A percentile compares a stretch with the other conserved stretches of the same genome.
Conservation (phyloP, 1,139 yeast genomes). For the Yamadazyma dushanensis region DNA sequence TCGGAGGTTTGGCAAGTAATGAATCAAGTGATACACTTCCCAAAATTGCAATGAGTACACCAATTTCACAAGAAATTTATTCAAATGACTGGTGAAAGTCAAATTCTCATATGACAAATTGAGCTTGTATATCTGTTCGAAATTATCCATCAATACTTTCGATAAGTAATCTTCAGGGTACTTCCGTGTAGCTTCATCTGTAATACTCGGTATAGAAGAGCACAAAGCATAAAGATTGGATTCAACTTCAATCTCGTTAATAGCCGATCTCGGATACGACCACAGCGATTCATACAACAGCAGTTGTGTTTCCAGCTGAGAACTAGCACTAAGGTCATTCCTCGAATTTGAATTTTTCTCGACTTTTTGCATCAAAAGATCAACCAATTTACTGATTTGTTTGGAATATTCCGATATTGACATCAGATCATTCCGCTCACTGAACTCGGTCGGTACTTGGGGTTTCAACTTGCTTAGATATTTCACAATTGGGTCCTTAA, state of each 20-base stretch:
- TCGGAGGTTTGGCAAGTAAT: constrained; percentile 33
- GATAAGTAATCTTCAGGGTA: constrained; percentile 43
- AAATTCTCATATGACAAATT: constrained; percentile 38
- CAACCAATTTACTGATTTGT: background rate
- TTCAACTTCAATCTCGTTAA: background rate
- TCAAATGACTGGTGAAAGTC: constrained; percentile 39
- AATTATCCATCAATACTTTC: constrained; percentile 41
- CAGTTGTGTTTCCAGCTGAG: too few relatives aligned
- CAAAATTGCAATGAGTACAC: constrained; percentile 44
- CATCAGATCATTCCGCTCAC: background rate
- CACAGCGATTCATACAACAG: too few relatives aligned
- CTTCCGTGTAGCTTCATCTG: constrained; percentile 3
- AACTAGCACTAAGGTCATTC: too few relatives aligned
- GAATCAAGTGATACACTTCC: constrained; percentile 46
- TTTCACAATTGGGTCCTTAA: constrained; percentile 25
- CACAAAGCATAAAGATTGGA: constrained; percentile 5
- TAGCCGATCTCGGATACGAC: too few relatives aligned
- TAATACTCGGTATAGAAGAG: constrained; percentile 10
- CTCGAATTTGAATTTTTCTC: too few relatives aligned
- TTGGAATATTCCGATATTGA: background rate
- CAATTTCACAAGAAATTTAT: constrained; percentile 39
- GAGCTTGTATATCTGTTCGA: constrained; percentile 28
- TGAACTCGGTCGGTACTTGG: constrained; percentile 18
- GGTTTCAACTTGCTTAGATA: constrained; percentile 36
- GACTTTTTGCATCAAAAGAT: constrained; percentile 4